Conservation (phyloP, 1,284 basidiomycete genomes). For the Phaffia rhodozyma region DNA sequence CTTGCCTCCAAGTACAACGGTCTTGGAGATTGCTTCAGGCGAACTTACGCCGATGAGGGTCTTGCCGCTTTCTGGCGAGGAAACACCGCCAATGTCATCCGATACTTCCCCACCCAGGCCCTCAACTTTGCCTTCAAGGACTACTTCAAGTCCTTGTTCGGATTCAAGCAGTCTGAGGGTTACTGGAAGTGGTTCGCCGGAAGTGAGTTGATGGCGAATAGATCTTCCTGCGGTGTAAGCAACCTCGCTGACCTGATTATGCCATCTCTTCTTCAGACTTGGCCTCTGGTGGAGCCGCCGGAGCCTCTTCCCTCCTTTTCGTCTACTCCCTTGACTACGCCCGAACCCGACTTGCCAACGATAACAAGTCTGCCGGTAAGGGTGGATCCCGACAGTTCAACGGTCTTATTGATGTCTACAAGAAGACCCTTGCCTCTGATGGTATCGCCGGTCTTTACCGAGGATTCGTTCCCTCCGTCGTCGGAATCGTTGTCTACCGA, state of each 20-base stretch:
- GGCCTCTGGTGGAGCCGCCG: constrained; percentile 92
- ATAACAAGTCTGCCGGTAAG: constrained; percentile 82
- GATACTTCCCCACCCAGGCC: constrained; percentile 42
- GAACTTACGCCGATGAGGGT: constrained; percentile 41
- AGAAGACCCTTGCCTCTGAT: constrained; percentile 64
- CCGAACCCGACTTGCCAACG: constrained; percentile 94
- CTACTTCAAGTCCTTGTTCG: constrained; percentile 42
- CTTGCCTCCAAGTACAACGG: constrained; percentile 87
- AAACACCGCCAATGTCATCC: constrained; percentile 45
- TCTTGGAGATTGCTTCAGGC: constrained; percentile 42
- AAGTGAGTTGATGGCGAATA: constrained; percentile 18
- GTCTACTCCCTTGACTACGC: constrained; percentile 97
- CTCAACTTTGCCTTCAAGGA: constrained; percentile 39
- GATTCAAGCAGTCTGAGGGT: constrained; percentile 45
- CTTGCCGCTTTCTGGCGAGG: constrained; percentile 41
- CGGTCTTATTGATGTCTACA: constrained; percentile 87
- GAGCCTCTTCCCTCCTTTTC: constrained; percentile 89
- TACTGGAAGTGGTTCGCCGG: constrained; percentile 46
- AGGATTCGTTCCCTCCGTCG: constrained; percentile 50
- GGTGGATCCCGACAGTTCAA: constrained; percentile 50
- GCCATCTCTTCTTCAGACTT: constrained; percentile 51
- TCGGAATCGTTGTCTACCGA: constrained; percentile 52
- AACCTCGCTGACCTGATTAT: background rate
- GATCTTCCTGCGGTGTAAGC: background rate
- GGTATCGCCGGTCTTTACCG: constrained; percentile 47